Percentiles rank a stretch among this genome's conserved stretches.
These are phyloP conservation scores for Penicillium soppii DNA, from an alignment of 495 filamentous ascomycete genomes.

Conservation along the genomic window DNA sequence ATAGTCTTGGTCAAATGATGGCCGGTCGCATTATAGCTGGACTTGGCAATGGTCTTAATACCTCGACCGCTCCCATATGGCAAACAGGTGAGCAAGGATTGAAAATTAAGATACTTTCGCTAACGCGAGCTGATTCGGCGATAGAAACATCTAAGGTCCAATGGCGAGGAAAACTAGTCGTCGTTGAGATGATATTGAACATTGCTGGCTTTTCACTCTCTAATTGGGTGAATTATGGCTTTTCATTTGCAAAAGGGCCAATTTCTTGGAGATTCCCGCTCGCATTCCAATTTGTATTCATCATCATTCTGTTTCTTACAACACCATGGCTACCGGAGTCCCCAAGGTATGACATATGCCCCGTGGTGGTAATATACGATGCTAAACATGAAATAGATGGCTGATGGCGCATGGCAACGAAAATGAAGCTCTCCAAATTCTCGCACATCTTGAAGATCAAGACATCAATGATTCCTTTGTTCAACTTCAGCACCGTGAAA, in stretches of 20 bases:
- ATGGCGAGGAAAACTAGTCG: constrained; percentile 55
- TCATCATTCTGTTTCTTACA: constrained; percentile 41
- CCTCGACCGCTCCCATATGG: constrained; percentile 10
- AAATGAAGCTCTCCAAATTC: constrained; percentile 13
- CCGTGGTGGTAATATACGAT: too few relatives aligned
- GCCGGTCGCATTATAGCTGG: constrained; percentile 41
- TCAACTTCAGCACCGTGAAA: constrained; percentile 5
- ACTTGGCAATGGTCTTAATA: constrained; percentile 40
- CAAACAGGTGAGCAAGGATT: too few relatives aligned
- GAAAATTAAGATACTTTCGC: constrained; percentile 3
- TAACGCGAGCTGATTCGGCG: too few relatives aligned
- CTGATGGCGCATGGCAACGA: constrained; percentile 13
- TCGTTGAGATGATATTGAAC: constrained; percentile 55
- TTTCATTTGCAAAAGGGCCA: constrained; percentile 8
- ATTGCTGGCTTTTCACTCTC: constrained; percentile 39
- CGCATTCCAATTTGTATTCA: constrained; percentile 51
- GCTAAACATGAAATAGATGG: constrained; percentile 28
- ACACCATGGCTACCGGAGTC: constrained; percentile 51
- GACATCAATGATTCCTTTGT: constrained; percentile 5
- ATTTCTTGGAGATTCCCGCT: constrained; percentile 39
- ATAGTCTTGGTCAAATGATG: constrained; percentile 42
- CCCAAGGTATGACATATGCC: constrained; percentile 29
- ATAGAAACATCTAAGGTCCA: constrained; percentile 51
- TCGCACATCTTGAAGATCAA: constrained; percentile 45
- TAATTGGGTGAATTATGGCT: constrained; percentile 17